A percentile compares a stretch with the other conserved stretches of the same genome.
These are phyloP conservation scores for Scedosporium aurantiacum DNA, from an alignment of 2,329 filamentous ascomycete genomes.

Conservation along the genomic window DNA sequence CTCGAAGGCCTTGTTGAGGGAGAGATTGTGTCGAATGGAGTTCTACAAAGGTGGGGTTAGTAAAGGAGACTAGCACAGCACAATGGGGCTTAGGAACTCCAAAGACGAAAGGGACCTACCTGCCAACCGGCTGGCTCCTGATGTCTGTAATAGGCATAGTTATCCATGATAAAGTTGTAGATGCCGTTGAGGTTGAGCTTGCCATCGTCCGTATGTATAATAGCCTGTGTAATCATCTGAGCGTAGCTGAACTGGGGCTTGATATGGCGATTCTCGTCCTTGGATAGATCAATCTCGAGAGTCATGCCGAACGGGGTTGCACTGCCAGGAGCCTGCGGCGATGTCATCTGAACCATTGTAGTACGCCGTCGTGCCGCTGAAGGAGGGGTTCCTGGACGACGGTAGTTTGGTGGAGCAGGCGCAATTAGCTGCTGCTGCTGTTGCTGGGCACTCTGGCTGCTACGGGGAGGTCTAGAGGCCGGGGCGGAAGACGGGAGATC, in stretches of 20 bases:
- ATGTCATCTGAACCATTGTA: not conserved
- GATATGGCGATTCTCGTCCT: conserved; percentile 76
- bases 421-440: conserved; percentile 37
- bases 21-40: conserved; percentile 92
- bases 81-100: not conserved
- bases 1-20: conserved; percentile 85
- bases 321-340: conserved; percentile 1
- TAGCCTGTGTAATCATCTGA: conserved; percentile 93
- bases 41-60: conserved; percentile 42
- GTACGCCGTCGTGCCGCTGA: conserved; percentile 25
- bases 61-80: not conserved
- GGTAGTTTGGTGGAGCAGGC: conserved; percentile 49
- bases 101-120: conserved; percentile 33
- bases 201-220: conserved; percentile 74
- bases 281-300: conserved; percentile 61
- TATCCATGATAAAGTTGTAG: conserved; percentile 82
- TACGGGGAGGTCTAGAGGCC: conserved; percentile 7
- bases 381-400: conserved; percentile 49
- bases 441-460: conserved; percentile 14
- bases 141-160: conserved; percentile 88
- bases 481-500: conserved; percentile 9
- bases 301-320: conserved; percentile 13
- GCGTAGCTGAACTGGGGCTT: conserved; percentile 97
- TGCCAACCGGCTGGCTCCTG: conserved; percentile 77
- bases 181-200: conserved; percentile 88